A percentile compares a stretch with the other conserved stretches of the same genome.
Conservation (phyloP, 768 basidiomycete species). For the Tylopilus rubrobrunneus region DNA sequence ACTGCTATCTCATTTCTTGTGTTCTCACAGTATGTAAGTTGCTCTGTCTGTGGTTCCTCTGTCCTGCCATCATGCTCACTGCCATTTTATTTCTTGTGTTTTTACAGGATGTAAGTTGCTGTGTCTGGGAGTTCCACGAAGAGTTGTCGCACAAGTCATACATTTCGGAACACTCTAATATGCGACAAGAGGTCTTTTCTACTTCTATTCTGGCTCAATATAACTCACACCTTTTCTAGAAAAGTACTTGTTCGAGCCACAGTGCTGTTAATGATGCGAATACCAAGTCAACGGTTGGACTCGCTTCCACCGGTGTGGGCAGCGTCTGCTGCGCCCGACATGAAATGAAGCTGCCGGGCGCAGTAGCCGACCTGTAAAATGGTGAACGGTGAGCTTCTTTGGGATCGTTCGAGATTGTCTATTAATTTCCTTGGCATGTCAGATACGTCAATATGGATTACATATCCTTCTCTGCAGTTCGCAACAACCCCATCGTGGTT, state of each 20-base stretch:
- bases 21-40: no score
- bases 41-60: no score
- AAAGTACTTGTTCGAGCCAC: slow-evolving; percentile 15
- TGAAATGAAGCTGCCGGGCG: slow-evolving; percentile 12
- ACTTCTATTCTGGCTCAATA: no score
- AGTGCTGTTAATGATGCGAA: slow-evolving; percentile 3
- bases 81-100: no score
- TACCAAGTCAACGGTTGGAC: neutral
- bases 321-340: slow-evolving; percentile 13
- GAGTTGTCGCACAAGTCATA: neutral
- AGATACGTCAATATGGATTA: neutral
- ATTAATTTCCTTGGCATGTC: no score
- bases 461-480: neutral
- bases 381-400: slow-evolving; percentile 10
- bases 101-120: no score
- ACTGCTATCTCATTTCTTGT: no score
- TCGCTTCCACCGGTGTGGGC: slow-evolving; percentile 8
- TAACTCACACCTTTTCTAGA: neutral
- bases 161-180: no score
- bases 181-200: no score
- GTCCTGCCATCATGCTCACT: no score
- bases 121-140: no score
- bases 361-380: slow-evolving; percentile 16
- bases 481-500: neutral
- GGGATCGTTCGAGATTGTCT: neutral